Evolutionary conservation across 1,139 yeast species (phyloP).

Genomic region (Casaregolazyma suthepensis): DNA sequence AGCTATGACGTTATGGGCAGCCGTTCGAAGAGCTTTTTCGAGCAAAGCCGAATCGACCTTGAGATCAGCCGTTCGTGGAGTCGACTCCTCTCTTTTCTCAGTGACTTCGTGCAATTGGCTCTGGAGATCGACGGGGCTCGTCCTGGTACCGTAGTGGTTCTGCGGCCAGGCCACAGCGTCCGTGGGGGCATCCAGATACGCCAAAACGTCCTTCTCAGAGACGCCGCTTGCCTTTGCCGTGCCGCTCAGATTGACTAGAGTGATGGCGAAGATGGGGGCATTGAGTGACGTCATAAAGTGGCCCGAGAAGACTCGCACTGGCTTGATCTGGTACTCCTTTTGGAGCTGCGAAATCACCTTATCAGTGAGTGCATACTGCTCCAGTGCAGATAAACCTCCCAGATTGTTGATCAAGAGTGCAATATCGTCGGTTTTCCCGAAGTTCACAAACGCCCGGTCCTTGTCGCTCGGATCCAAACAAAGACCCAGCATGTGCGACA

Average conservation of each 20-base stretch:
- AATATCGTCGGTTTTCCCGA: constrained; percentile 54
- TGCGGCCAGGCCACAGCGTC: constrained; percentile 79
- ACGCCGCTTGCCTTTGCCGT: constrained; percentile 30
- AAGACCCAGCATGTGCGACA: constrained; percentile 29
- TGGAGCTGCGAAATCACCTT: constrained; percentile 41
- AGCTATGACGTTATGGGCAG: constrained; percentile 45
- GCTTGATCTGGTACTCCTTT: constrained; percentile 48
- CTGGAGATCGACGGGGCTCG: constrained; percentile 32
- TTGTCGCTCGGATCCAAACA: constrained; percentile 28
- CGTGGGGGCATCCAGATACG: constrained; percentile 60
- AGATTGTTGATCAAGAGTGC: constrained; percentile 67
- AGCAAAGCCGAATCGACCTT: constrained; percentile 40
- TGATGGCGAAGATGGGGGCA: constrained; percentile 85
- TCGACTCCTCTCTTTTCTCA: constrained; percentile 16
- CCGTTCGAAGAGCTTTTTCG: constrained; percentile 39
- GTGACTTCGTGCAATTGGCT: constrained; percentile 36
- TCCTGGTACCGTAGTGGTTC: constrained; percentile 28
- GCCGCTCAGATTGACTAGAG: constrained; percentile 56
- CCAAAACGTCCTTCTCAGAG: constrained; percentile 33
- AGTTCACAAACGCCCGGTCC: constrained; percentile 45
- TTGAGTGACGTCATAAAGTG: constrained; percentile 79
- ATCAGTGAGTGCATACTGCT: constrained; percentile 58
- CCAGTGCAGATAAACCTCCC: constrained; percentile 80
- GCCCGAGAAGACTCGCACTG: constrained; percentile 62
- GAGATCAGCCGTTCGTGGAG: constrained; percentile 30